Evolutionary conservation across 306 rosid genomes (phyloP), one percentile per base, ranked within the genome.

Genomic region (Lathyrus aphaca): DNA sequence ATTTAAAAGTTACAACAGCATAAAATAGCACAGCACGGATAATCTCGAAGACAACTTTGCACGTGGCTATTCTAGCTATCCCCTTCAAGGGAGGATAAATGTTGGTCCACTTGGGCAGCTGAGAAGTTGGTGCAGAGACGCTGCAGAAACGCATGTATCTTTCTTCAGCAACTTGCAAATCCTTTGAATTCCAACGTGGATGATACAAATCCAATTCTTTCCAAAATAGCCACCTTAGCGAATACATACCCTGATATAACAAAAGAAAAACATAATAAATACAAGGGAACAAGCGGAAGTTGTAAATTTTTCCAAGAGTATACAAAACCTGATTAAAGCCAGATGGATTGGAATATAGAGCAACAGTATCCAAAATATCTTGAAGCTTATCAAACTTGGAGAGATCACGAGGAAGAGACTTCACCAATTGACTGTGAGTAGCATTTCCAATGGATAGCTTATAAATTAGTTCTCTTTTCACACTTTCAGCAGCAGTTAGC

Each of bases 121-220:
- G 99, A 57, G 66, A 58, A 64, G 90, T 83, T 60, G 77, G 81
- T 18, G 95, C 95, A 49, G 96, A 87, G 51, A 74, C 75, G 19
- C 87, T 66, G 73, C 91, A 83, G 68, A 85, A 91, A 68, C 95
- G 96, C 64, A 86, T 45, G 75, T 95, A 95, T 85, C 97, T 82
- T 83, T 95, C 99, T 82, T 95, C 99, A n/a, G 97, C 95, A 69
- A 70, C 85, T 83, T 95, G 99, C 71, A 91, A 73, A 74, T 95
- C 99, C 82, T 93, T 84, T 3, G 90, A 87, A 82, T 83, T 89
- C 97, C 99, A 95, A 40, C 99, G 99, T 38, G 96, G 88, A 77
- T 91, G 91, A 77, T 91, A 91, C 81, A 89, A 83, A 79, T 95
- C 99, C 81, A 95, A 69, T 57, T 95, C 99, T 59, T 85, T 82